Percentiles rank a stretch among this genome's conserved stretches.
phyloP scores from a whole-genome alignment of 1,139 yeast genomes.

The Kodamaea plutei region DNA sequence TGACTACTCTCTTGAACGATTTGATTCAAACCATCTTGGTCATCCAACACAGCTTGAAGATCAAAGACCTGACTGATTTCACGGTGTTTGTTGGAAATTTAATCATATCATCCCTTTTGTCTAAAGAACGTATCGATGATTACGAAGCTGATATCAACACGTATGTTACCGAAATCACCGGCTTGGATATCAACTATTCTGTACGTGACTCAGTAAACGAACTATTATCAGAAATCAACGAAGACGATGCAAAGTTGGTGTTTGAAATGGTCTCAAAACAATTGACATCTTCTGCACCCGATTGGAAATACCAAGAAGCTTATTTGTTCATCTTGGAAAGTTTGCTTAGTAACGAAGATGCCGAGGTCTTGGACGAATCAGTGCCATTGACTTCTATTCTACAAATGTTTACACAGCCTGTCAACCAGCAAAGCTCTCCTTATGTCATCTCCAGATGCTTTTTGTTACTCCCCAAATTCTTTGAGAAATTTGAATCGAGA shows the following conservation, averaged over 20 bases:
- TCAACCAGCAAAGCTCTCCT: constrained; percentile 16
- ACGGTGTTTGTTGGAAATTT: constrained; percentile 20
- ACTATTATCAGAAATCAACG: constrained; percentile 42
- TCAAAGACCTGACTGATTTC: constrained; percentile 12
- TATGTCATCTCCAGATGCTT: constrained; percentile 45
- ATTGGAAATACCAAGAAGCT: constrained; percentile 33
- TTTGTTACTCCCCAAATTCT: constrained; percentile 50
- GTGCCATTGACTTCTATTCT: constrained; percentile 22
- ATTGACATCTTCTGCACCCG: constrained; percentile 10
- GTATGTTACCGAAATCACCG: constrained; percentile 71
- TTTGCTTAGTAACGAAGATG: constrained; percentile 44
- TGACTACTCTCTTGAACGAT: constrained; percentile 17
- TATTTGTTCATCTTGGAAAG: constrained; percentile 37
- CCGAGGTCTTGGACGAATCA: constrained; percentile 17
- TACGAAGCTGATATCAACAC: constrained; percentile 55
- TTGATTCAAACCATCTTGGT: constrained; percentile 23
- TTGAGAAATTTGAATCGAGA: constrained; percentile 45
- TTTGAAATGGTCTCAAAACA: constrained; percentile 15
- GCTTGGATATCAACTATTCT: constrained; percentile 45
- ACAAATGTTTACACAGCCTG: constrained; percentile 17
- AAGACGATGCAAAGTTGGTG: constrained; percentile 27
- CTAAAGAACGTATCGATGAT: constrained; percentile 26
- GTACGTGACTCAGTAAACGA: constrained; percentile 56
- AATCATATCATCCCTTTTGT: constrained; percentile 22
- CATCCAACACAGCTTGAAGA: constrained; percentile 25